Evolutionary conservation across 257 asterid species (phyloP).

Genomic region (Solanum rostratum): DNA sequence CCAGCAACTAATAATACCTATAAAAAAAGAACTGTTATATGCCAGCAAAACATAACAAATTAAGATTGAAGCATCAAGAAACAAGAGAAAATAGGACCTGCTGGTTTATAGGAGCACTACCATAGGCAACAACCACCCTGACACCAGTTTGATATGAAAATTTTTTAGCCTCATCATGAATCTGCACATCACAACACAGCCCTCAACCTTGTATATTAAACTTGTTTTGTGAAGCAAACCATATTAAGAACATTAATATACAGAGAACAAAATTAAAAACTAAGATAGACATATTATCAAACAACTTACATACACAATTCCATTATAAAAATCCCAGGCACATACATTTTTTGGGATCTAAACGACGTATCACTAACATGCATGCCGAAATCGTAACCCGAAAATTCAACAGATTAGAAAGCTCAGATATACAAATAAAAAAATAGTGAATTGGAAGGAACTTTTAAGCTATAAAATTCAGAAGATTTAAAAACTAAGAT

Average conservation of each 20-base stretch:
- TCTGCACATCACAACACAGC: constrained; percentile 11
- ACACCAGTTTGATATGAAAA: constrained; percentile 46
- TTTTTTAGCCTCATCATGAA: constrained; percentile 40
- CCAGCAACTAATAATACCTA: neutral
- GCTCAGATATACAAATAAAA: too few species aligned
- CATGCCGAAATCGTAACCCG: too few species aligned
- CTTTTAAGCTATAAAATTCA: too few species aligned
- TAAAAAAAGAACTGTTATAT: neutral
- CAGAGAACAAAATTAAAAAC: neutral
- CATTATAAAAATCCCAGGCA: too few species aligned
- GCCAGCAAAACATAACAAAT: neutral
- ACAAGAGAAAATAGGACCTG: constrained; percentile 18
- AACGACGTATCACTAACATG: too few species aligned
- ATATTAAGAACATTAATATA: neutral
- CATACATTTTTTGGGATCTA: too few species aligned
- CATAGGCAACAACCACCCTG: constrained; percentile 39
- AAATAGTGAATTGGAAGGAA: too few species aligned
- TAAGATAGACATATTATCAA: too few species aligned
- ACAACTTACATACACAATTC: too few species aligned
- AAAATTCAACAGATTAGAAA: too few species aligned
- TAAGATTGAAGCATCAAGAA: neutral
- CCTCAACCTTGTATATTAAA: neutral
- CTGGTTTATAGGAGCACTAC: constrained; percentile 38
- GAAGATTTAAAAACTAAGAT: too few species aligned
- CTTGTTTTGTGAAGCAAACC: neutral